Evolutionary conservation across 176 grass and related monocot species (phyloP), one percentile per base, ranked within the genome.

Genomic region (Carex parvula): DNA sequence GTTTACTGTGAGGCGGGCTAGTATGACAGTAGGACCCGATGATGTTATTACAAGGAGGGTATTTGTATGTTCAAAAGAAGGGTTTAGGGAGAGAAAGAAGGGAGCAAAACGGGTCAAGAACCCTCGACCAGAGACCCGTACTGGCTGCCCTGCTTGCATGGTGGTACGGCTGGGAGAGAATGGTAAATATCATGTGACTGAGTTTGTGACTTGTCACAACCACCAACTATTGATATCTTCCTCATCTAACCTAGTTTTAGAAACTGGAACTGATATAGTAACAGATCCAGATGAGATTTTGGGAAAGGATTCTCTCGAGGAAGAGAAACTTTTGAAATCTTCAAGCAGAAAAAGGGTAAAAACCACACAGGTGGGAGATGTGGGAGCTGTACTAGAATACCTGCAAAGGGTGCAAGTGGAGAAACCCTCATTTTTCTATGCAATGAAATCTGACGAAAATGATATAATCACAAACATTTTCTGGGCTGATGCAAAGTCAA

Each of bases 61-160:
- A 89, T 97, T 97, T 90, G 94, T 97, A 82, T 97, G 94, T 90
- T 97, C 92, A 66, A 94, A 91, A 88, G 92, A 97, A 94, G 94
- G 92, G 16, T 97, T 97, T 53, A 89, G 94, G 29, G 92, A 97
- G 87, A 94, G 90, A 86, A 97, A 94, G 86, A 97, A 91, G 86
- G 94, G 89, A 52, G 90, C 92, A 30, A 92, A 91, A 81, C 84
- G 89, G 83, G 87, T 94, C 83, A 94, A 94, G 84, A 97, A 97
- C 41, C 92, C 94, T 76, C 88, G 94, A 78, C 92, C 94, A 3
- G 94, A 97, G 58, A 92, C 90, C 9, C 86, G 94, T 71, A 97
- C 94, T 79, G 92, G 94, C 84, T 97, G 92, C 80, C 94, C 94
- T 16, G 89, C 90, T 24, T 97, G 94, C 81, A 94, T 97, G 94